phyloP scores from a whole-genome alignment of 169 alveolate genomes.

The Eimeria praecox region DNA sequence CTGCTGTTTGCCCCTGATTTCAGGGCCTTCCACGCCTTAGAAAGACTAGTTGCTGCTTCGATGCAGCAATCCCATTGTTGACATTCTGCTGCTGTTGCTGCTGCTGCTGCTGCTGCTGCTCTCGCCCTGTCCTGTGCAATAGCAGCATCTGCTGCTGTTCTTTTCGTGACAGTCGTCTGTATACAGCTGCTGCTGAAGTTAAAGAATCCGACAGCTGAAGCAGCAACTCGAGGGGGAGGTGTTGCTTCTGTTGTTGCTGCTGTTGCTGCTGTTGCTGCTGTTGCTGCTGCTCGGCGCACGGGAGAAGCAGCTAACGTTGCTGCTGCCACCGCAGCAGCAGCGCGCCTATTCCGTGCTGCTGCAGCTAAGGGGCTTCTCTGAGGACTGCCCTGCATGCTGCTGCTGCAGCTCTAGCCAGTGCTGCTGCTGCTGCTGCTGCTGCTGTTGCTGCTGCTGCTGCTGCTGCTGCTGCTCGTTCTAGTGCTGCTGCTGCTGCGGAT shows the following conservation, averaged over 20 bases:
- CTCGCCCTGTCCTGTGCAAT: background rate
- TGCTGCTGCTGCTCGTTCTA: background rate
- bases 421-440: slow-evolving; percentile 1
- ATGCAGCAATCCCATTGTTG: slow-evolving; percentile 50
- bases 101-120: slow-evolving; percentile 34
- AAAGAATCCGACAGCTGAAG: slow-evolving; percentile 15
- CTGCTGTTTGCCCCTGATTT: slow-evolving; percentile 42
- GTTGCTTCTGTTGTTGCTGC: background rate
- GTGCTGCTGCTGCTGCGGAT: slow-evolving; percentile 19
- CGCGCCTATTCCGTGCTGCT: slow-evolving; percentile 52
- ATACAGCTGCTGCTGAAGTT: background rate
- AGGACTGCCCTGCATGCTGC: slow-evolving; percentile 60
- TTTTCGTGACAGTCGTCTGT: background rate
- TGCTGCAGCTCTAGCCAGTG: background rate
- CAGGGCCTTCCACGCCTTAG: slow-evolving; percentile 42
- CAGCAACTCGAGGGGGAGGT: background rate
- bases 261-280: slow-evolving; percentile 38
- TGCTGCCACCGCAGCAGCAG: slow-evolving; percentile 74
- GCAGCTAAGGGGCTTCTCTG: slow-evolving; percentile 58
- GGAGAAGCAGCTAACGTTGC: slow-evolving; percentile 68
- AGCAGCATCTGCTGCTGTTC: slow-evolving; percentile 1
- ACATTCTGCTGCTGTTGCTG: slow-evolving; percentile 46
- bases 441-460: background rate
- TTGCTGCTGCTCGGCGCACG: slow-evolving; percentile 45
- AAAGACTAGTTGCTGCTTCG: slow-evolving; percentile 19